These are phyloP conservation scores for Blakeslea trispora DNA, from an alignment of 371 early-diverging fungal genomes.

Conservation along the genomic window DNA sequence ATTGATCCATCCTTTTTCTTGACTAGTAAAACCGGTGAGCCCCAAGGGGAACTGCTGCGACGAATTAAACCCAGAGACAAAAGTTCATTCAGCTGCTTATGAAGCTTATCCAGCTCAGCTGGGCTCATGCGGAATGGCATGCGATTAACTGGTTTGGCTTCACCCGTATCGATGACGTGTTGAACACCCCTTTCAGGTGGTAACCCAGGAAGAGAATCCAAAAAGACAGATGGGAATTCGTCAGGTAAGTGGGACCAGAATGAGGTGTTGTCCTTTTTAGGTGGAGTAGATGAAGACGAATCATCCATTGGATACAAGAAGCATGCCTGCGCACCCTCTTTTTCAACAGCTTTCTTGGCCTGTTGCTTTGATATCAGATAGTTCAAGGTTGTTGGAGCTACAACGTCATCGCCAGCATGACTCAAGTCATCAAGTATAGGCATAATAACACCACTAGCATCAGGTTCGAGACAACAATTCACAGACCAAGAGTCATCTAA, in stretches of 20 bases:
- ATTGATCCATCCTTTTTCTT: slow-evolving; percentile 42
- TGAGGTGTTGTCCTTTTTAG: no score
- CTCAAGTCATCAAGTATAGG: no score
- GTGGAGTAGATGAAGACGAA: no score
- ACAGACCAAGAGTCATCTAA: slow-evolving; percentile 5
- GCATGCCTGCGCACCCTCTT: neutral
- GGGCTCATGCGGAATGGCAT: slow-evolving; percentile 28
- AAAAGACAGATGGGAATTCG: no score
- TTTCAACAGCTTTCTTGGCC: neutral
- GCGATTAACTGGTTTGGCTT: slow-evolving; percentile 15
- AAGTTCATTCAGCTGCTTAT: slow-evolving; percentile 15
- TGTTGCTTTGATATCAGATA: neutral
- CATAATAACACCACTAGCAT: neutral
- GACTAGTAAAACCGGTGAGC: slow-evolving; percentile 43
- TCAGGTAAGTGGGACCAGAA: no score
- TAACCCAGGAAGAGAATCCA: no score
- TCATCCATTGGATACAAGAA: no score
- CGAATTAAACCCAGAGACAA: slow-evolving; percentile 18
- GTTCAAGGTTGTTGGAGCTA: no score
- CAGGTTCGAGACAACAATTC: neutral
- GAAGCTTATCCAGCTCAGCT: slow-evolving; percentile 6
- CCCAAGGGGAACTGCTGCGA: slow-evolving; percentile 26
- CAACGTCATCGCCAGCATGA: no score
- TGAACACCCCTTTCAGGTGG: slow-evolving; percentile 9
- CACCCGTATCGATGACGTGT: slow-evolving; percentile 21